Base-by-base conservation (phyloP, 2,329 filamentous ascomycete species). In the Thielaviopsis punctulata region DNA sequence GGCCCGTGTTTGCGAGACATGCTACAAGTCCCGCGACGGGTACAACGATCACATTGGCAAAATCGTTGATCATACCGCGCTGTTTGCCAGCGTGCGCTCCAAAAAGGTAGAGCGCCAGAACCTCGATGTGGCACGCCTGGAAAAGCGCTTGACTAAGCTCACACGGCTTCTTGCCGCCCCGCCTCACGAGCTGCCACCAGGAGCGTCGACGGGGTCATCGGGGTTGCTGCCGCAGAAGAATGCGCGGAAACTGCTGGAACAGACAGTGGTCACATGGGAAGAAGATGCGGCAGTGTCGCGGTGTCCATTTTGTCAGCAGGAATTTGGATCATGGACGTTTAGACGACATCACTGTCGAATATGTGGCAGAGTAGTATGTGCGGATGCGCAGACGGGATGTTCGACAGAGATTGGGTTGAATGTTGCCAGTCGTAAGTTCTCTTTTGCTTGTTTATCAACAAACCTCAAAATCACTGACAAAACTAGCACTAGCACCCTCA, bases 1-100 rank as follows among this genome's bases (percentile, higher is more conserved):
- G 92, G 94, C 86, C 60, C 72, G 92, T 49, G 90, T 96, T 1
- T 98, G 92, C 63, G 92, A 98, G 69, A 96, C 92, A n/a, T 98
- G 92, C 68, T 98, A 92, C 69, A 96, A 95, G 69, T 95, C 88
- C 49, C 78, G 92, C 60, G 86, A 89, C 23, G 92, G 92, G 3
- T 98, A 98, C 66, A 95, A 93, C 62, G 89, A 98, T 61, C 84
- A 90, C 59, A 77, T 76, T 52, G 86, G 88, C 1, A 65, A 82
- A 2, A 70, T 80, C 53, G 72, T 80, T 55, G 82, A 94, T 60
- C 84, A 88, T 59, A 88, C 79, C 2, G 68, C 70, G n/a, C 69
- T 70, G 3, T 95, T 98, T 59, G 67, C 73, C 12, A 73, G 74
- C 2, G 74, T 84, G n/a, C 73, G 92, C 54, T 77, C 82, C 59